Evolutionary conservation across 352 stramenopile genomes (phyloP).

Genomic region (Pythium brachiatum): DNA sequence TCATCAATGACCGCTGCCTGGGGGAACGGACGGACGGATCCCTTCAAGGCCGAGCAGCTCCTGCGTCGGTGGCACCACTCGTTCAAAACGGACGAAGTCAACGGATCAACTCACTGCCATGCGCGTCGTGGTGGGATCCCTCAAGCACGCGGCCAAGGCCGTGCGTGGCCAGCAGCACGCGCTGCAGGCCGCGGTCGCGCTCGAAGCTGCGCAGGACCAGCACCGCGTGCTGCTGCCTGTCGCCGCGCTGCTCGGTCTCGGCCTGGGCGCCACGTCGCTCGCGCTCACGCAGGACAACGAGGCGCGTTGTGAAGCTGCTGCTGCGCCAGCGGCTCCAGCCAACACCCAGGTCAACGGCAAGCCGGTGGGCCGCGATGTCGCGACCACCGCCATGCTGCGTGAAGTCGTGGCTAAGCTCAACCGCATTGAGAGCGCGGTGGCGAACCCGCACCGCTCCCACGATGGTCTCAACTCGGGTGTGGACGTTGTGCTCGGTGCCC

Average conservation of each 20-base stretch:
- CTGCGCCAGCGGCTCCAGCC: neutral
- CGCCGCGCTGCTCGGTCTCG: conserved; percentile 40
- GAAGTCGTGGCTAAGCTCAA: conserved; percentile 86
- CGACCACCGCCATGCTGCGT: conserved; percentile 71
- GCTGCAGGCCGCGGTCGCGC: conserved; percentile 33
- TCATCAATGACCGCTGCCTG: no score
- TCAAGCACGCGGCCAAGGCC: conserved; percentile 8
- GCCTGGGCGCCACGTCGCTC: conserved; percentile 34
- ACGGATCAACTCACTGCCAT: conserved; percentile 10
- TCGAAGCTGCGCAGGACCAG: conserved; percentile 8
- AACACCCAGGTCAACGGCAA: conserved; percentile 7
- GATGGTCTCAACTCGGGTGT: conserved; percentile 69
- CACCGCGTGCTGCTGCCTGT: conserved; percentile 18
- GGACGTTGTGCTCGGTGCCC: conserved; percentile 95
- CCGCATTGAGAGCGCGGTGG: conserved; percentile 82
- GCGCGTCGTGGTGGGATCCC: conserved; percentile 13
- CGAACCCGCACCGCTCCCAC: conserved; percentile 73
- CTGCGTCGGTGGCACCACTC: conserved; percentile 21
- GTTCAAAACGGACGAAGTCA: conserved; percentile 30
- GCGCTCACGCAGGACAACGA: conserved; percentile 18
- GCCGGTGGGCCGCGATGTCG: conserved; percentile 44
- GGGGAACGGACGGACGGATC: neutral
- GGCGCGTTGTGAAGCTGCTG: conserved; percentile 5
- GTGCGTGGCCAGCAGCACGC: conserved; percentile 17
- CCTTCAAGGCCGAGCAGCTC: conserved; percentile 1